phyloP scores from a whole-genome alignment of 2,329 filamentous ascomycete genomes.

The Cytospora piceae region DNA sequence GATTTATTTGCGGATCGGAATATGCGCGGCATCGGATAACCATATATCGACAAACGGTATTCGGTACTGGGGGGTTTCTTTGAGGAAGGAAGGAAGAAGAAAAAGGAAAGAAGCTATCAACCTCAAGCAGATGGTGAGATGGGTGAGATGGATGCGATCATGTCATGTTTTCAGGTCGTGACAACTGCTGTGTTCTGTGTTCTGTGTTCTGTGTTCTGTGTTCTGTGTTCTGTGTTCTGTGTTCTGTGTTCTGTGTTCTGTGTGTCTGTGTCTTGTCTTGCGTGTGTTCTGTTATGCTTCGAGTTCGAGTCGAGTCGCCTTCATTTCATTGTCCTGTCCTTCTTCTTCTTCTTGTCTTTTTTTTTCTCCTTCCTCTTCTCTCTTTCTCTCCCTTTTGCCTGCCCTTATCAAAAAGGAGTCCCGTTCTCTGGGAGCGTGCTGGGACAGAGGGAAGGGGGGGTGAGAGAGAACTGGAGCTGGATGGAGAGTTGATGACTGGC shows the following conservation, averaged over 20 bases:
- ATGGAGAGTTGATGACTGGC: neutral
- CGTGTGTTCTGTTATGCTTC: neutral
- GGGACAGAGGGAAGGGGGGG: neutral
- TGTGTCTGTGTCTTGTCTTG: neutral
- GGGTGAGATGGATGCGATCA: conserved; percentile 10
- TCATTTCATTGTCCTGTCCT: neutral
- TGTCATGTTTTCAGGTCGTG: conserved; percentile 13
- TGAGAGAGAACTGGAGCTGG: neutral
- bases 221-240: neutral
- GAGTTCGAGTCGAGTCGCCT: neutral
- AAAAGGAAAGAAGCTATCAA: neutral
- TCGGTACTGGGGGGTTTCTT: neutral
- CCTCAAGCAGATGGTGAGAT: neutral
- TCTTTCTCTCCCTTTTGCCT: neutral
- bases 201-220: neutral
- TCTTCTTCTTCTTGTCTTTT: neutral
- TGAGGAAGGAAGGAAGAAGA: neutral
- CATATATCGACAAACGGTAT: conserved; percentile 25
- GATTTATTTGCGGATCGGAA: conserved; percentile 24
- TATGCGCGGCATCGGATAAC: conserved; percentile 22
- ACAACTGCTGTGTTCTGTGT: neutral
- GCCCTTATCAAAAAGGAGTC: neutral
- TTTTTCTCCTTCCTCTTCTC: neutral
- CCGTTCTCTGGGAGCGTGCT: neutral
- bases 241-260: conserved; percentile 6